A percentile compares a stretch with the other conserved stretches of the same genome.
These are phyloP conservation scores for Aspergillus candidus DNA, from an alignment of 2,329 filamentous ascomycete species.

Conservation along the genomic window DNA sequence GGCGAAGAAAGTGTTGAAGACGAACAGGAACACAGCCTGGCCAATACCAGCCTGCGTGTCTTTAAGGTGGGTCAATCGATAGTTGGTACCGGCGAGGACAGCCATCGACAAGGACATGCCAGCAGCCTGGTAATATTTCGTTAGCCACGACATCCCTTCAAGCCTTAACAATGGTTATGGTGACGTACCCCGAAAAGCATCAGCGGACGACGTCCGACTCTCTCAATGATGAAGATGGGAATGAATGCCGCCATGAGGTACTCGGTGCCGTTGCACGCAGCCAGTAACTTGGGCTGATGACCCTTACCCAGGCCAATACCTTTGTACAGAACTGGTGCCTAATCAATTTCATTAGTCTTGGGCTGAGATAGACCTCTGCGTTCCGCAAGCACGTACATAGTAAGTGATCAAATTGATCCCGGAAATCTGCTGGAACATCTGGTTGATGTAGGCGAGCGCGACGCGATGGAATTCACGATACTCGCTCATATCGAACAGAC, in stretches of 20 bases:
- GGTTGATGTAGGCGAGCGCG: slow-evolving; percentile 43
- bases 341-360: neutral
- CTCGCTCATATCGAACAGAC: slow-evolving; percentile 47
- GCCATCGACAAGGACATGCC: slow-evolving; percentile 60
- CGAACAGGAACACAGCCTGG: slow-evolving; percentile 52
- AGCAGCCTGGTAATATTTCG: slow-evolving; percentile 32
- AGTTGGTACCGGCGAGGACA: slow-evolving; percentile 39
- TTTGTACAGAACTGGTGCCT: slow-evolving; percentile 17
- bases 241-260: slow-evolving; percentile 49
- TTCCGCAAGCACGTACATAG: too few relatives aligned
- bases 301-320: slow-evolving; percentile 16
- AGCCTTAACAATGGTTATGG: too few relatives aligned
- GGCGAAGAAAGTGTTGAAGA: slow-evolving; percentile 59
- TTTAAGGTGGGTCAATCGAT: slow-evolving; percentile 22
- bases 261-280: slow-evolving; percentile 49
- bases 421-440: slow-evolving; percentile 41
- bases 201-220: slow-evolving; percentile 54
- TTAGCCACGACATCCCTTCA: too few relatives aligned
- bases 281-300: slow-evolving; percentile 30
- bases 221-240: slow-evolving; percentile 47
- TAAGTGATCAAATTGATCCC: slow-evolving; percentile 23
- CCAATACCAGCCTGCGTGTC: slow-evolving; percentile 36
- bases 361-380: too few relatives aligned
- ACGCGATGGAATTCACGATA: slow-evolving; percentile 46
- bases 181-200: slow-evolving; percentile 58